These are phyloP conservation scores for Citrus hindsii DNA, from an alignment of 345 rosid genomes.

Conservation along the genomic window DNA sequence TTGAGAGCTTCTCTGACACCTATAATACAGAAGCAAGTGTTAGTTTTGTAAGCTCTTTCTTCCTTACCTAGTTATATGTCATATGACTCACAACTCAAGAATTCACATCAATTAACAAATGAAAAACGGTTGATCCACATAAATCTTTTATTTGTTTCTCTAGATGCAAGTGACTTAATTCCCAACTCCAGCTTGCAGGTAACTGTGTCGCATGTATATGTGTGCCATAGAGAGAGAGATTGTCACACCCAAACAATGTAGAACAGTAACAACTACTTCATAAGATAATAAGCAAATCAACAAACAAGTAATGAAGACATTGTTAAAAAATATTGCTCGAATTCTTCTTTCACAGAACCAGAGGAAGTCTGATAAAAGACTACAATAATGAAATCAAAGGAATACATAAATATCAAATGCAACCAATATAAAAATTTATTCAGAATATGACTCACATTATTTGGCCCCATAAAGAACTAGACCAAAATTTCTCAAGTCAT, in stretches of 20 bases:
- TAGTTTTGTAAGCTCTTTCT: neutral
- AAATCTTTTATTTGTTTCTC: neutral
- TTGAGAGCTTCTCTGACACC: slow-evolving; percentile 81
- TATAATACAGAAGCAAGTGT: slow-evolving; percentile 15
- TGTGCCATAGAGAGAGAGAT: neutral
- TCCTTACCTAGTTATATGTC: neutral
- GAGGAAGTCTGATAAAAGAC: neutral
- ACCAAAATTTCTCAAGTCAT: neutral
- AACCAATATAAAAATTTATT: neutral
- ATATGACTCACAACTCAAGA: neutral
- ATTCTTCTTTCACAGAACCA: neutral
- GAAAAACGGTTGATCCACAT: neutral
- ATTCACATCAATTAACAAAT: neutral
- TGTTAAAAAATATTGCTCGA: neutral
- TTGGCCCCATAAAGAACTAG: neutral
- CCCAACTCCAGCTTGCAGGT: neutral
- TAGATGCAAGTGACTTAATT: neutral
- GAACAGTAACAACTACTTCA: neutral
- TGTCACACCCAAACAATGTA: neutral
- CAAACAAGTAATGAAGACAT: neutral
- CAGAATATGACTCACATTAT: neutral
- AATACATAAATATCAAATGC: neutral
- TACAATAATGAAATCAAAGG: neutral
- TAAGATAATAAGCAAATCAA: neutral
- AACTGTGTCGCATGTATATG: too few species aligned